phyloP scores from a whole-genome alignment of 1,284 basidiomycete genomes.

The Xerocomus amazonicus region DNA sequence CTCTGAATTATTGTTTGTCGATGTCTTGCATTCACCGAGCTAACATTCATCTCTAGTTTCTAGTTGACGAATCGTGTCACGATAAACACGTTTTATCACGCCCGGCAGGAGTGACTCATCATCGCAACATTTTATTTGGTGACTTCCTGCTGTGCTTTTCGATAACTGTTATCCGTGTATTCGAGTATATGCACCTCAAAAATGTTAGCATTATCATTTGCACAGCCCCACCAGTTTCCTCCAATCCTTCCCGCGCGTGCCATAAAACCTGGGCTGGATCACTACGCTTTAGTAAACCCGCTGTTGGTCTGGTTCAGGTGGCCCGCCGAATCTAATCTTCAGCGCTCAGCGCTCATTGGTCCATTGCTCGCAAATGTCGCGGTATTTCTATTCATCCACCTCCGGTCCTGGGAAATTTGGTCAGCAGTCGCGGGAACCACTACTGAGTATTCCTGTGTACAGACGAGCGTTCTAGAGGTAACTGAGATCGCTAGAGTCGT shows the following conservation, averaged over 20 bases:
- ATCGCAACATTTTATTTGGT: too few relatives aligned
- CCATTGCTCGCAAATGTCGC: neutral
- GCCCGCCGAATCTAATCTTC: neutral
- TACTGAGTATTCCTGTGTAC: neutral
- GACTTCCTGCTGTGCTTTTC: too few relatives aligned
- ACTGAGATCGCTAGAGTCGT: neutral
- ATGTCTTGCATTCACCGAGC: neutral
- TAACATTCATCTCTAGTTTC: conserved; percentile 9
- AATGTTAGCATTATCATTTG: conserved; percentile 21
- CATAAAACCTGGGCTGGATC: neutral
- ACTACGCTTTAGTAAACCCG: too few relatives aligned
- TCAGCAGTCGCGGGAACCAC: neutral
- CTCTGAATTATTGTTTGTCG: conserved; percentile 41
- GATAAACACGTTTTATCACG: too few relatives aligned
- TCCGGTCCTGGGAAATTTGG: neutral
- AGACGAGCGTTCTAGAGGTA: neutral
- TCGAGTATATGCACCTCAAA: conserved; percentile 2
- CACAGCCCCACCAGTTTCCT: conserved; percentile 2
- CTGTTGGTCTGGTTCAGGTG: neutral
- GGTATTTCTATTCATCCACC: neutral
- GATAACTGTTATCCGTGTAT: conserved; percentile 16
- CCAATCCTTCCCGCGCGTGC: neutral
- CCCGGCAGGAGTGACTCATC: too few relatives aligned
- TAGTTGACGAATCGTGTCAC: neutral
- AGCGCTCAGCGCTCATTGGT: neutral